phyloP scores from a whole-genome alignment of 2,329 filamentous ascomycete genomes.

The Cercospora canescens region DNA sequence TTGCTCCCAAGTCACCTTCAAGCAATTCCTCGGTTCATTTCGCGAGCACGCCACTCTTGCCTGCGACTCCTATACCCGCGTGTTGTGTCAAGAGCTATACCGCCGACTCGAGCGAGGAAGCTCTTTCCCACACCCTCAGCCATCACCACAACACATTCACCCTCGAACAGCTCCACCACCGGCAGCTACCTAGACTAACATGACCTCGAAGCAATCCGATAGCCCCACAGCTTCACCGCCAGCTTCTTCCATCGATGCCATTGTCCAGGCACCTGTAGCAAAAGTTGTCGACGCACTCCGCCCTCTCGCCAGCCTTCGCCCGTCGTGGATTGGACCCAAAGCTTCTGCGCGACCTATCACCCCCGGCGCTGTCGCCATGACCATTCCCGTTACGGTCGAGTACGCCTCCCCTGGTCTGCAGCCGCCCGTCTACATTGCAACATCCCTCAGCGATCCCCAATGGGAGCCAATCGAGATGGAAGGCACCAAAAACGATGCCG shows the following conservation, averaged over 20 bases:
- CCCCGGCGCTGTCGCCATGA: slow-evolving; percentile 30
- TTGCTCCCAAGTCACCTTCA: not conserved
- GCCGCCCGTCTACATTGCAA: slow-evolving; percentile 70
- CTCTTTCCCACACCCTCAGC: not conserved
- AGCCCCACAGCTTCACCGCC: slow-evolving; percentile 4
- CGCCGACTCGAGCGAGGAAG: not conserved
- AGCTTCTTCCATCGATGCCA: slow-evolving; percentile 16
- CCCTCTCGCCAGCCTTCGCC: slow-evolving; percentile 9
- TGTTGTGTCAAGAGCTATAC: not conserved
- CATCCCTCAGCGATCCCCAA: slow-evolving; percentile 65
- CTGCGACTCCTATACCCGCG: not conserved
- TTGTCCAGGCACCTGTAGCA: slow-evolving; percentile 14
- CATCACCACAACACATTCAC: not conserved
- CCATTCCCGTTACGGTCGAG: slow-evolving; percentile 55
- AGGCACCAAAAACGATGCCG: slow-evolving; percentile 46
- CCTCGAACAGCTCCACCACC: not conserved
- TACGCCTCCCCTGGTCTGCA: slow-evolving; percentile 61
- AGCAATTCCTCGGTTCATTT: not conserved
- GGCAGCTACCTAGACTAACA: slow-evolving; percentile 15
- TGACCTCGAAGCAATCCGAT: slow-evolving; percentile 18
- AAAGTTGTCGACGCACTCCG: slow-evolving; percentile 10
- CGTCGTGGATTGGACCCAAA: slow-evolving; percentile 35
- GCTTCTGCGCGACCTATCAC: slow-evolving; percentile 18
- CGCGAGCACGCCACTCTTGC: not conserved
- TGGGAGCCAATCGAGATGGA: slow-evolving; percentile 71